Base-by-base conservation (phyloP, 306 rosid species). In the Trifolium subterraneum region DNA sequence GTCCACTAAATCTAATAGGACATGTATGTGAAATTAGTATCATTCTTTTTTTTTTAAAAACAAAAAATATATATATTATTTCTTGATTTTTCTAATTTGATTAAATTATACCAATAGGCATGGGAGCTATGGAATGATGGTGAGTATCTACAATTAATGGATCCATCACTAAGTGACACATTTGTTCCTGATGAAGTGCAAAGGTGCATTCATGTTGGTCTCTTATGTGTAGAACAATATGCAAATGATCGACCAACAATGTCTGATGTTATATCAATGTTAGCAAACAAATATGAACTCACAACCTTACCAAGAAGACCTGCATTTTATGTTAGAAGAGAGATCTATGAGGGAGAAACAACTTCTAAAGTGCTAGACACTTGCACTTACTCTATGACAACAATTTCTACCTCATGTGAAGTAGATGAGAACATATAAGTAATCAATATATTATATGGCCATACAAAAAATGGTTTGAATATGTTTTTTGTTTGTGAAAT, bases 121-220 rank as follows among this genome's bases (percentile, higher is more conserved):
- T 80, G 79, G 76, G 76, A 68, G 20, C 22, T 56, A 4, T 75
- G 73, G 80, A 71, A 62, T 7, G 66, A 51, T 1, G 80, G 52
- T 4, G 44, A 0, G 4, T 27, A 44, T 7, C 29, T 51, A 11
- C 9, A 63, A 2, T 19, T 80, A 55, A 35, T 70, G 18, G 84
- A 75, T 62, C 80, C 14, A 42, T 1, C 31, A 20, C 1, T 75
- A 23, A 35, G 12, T 12, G 70, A 71, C 8, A 51, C 74, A 2
- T 76, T 61, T 41, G 39, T 48, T 12, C 12, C 2, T 0, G 29
- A 85, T 1, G 54, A 81, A 44, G 56, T 76, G 8, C 45, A 67
- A 1, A 72, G 80, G 68, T 76, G 68, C 38, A 44, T 81, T 45
- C 80, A 81, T 6, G 39, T 75, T 33, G 75, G 74, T 23, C 52